These are phyloP conservation scores for Apiospora marii DNA, from an alignment of 2,329 filamentous ascomycete species.

Conservation along the genomic window DNA sequence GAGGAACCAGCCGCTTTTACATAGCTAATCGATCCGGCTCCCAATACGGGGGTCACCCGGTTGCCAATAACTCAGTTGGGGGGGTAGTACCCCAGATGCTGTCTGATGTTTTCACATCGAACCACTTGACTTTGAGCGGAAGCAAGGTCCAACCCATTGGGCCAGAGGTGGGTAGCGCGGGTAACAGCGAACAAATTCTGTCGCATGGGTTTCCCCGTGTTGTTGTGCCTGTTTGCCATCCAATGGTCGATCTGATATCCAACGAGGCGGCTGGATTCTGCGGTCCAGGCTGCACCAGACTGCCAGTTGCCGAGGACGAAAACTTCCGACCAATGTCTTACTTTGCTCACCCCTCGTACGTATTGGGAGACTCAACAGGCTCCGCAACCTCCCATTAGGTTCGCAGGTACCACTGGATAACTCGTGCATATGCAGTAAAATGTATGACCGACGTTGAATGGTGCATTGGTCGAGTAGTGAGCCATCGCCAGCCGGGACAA, in stretches of 20 bases:
- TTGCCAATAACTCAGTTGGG: neutral
- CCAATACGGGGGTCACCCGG: neutral
- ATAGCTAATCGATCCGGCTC: neutral
- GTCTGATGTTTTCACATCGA: neutral
- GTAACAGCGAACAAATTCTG: neutral
- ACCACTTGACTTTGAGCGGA: neutral
- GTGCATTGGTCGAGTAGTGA: neutral
- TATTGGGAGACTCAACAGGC: neutral
- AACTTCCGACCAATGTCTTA: conserved; percentile 3
- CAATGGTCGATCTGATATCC: neutral
- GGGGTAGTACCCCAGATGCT: neutral
- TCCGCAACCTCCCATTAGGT: neutral
- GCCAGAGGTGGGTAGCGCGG: neutral
- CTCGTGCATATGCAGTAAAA: neutral
- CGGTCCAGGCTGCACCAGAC: neutral
- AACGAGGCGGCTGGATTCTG: neutral
- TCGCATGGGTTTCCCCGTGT: neutral
- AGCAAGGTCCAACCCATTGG: neutral
- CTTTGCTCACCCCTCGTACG: neutral
- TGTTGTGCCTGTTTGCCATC: neutral
- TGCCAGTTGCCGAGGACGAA: conserved; percentile 3
- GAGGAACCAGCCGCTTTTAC: neutral
- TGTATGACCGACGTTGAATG: neutral
- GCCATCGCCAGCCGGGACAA: neutral
- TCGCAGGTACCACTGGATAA: neutral